These are phyloP conservation scores for Houttuynia cordata DNA, from an alignment of 164 flowering plant genomes.

Conservation along the genomic window DNA sequence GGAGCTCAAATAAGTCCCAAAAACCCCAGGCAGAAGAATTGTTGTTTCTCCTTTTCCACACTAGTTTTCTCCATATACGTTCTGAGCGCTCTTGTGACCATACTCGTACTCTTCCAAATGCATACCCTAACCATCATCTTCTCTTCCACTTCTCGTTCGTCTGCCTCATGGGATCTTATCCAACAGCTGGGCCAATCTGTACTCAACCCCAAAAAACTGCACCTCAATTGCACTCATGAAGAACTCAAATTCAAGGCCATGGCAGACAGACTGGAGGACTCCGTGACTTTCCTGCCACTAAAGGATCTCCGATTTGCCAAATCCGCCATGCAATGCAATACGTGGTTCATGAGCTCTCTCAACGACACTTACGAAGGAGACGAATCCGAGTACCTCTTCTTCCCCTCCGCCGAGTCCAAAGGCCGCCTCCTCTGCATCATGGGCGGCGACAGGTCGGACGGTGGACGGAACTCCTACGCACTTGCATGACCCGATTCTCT, in stretches of 20 bases:
- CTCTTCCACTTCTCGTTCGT: not conserved
- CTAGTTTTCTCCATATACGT: not conserved
- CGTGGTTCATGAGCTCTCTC: constrained; percentile 90
- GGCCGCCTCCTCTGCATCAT: constrained; percentile 55
- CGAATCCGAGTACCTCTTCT: constrained; percentile 53
- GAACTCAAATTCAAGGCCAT: constrained; percentile 5
- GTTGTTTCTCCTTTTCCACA: not conserved
- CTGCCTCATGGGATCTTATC: not conserved
- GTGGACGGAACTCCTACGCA: constrained; percentile 57
- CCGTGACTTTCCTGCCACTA: constrained; percentile 72
- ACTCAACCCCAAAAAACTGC: not conserved
- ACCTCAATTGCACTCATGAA: not conserved
- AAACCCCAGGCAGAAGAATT: not conserved
- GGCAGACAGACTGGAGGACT: constrained; percentile 25
- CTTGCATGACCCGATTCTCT: constrained; percentile 60
- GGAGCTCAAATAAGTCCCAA: too few relatives aligned
- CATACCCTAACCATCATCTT: not conserved
- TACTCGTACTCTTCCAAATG: not conserved
- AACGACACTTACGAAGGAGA: constrained; percentile 45
- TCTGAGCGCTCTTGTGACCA: not conserved
- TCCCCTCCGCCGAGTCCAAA: constrained; percentile 45
- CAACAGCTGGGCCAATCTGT: not conserved
- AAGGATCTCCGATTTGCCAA: constrained; percentile 52
- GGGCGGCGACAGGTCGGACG: constrained; percentile 54
- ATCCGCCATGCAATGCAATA: constrained; percentile 50